Percentiles rank a stretch among this genome's conserved stretches.
phyloP scores from a whole-genome alignment of 306 rosid genomes.

The Geum urbanum region DNA sequence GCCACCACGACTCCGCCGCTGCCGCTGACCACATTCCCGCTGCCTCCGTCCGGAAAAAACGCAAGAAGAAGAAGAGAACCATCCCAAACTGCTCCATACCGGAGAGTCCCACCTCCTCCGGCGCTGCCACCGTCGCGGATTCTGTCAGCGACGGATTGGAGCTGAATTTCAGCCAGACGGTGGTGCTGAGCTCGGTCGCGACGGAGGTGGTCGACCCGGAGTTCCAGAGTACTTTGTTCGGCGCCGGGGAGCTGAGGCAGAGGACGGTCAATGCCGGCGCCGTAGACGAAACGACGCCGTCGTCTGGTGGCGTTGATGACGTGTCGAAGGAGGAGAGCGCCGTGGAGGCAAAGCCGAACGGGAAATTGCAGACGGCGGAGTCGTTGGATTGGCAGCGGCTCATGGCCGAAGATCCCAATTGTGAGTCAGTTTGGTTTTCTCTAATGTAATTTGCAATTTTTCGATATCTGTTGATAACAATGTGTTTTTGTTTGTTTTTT shows the following conservation, averaged over 20 bases:
- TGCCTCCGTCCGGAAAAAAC: constrained; percentile 38
- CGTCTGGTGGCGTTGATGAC: constrained; percentile 16
- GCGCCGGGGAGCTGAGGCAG: constrained; percentile 70
- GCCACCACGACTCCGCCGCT: neutral
- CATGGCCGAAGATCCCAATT: constrained; percentile 82
- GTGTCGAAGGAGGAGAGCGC: constrained; percentile 28
- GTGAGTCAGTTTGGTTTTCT: constrained; percentile 45
- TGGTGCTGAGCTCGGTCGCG: constrained; percentile 31
- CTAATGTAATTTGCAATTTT: constrained; percentile 1
- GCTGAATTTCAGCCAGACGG: constrained; percentile 31
- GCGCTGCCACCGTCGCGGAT: neutral
- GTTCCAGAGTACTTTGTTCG: constrained; percentile 26
- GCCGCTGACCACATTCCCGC: constrained; percentile 7
- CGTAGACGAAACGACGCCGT: constrained; percentile 33
- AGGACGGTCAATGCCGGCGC: constrained; percentile 50
- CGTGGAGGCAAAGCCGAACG: constrained; percentile 40
- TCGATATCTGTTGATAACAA: neutral
- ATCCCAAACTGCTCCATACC: constrained; percentile 29
- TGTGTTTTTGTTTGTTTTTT: constrained; percentile 21
- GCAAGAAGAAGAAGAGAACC: constrained; percentile 47
- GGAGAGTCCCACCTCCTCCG: constrained; percentile 34
- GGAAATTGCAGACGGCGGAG: constrained; percentile 48
- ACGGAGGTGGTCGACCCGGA: constrained; percentile 35
- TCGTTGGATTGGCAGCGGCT: constrained; percentile 90
- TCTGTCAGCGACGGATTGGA: constrained; percentile 32